Evolutionary conservation across 495 filamentous ascomycete genomes (phyloP).

Genomic region (Xylaria grammica): DNA sequence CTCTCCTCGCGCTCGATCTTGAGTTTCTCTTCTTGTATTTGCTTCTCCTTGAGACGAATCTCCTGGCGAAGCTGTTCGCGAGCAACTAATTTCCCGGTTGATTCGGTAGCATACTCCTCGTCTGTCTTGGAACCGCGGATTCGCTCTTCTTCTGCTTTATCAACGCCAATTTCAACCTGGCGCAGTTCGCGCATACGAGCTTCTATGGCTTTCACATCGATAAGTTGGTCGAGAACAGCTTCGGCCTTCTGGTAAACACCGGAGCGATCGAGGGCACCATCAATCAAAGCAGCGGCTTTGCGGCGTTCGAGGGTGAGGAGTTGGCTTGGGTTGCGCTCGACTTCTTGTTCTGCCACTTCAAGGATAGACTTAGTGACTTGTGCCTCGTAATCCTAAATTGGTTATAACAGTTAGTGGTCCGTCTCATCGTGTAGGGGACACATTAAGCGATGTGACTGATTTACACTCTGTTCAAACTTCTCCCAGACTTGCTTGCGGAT

Average conservation of each 20-base stretch:
- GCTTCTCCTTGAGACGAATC: slow-evolving; percentile 64
- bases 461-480: slow-evolving; percentile 77
- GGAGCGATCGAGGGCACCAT: slow-evolving; percentile 82
- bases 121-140: slow-evolving; percentile 77
- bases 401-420: slow-evolving; percentile 9
- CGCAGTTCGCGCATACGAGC: slow-evolving; percentile 71
- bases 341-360: slow-evolving; percentile 76
- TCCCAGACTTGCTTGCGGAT: slow-evolving; percentile 82
- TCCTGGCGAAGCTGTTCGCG: slow-evolving; percentile 69
- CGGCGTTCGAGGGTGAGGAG: slow-evolving; percentile 77
- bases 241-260: slow-evolving; percentile 80
- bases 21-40: slow-evolving; percentile 70
- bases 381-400: slow-evolving; percentile 65
- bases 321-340: slow-evolving; percentile 74
- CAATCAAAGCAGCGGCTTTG: slow-evolving; percentile 82
- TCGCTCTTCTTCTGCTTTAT: slow-evolving; percentile 70
- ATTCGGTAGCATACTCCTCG: slow-evolving; percentile 76
- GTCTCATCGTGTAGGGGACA: not conserved
- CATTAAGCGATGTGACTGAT: slow-evolving; percentile 30
- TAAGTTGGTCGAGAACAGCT: slow-evolving; percentile 67
- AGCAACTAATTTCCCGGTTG: slow-evolving; percentile 67
- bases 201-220: slow-evolving; percentile 70
- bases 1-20: slow-evolving; percentile 67
- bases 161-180: slow-evolving; percentile 74
- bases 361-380: slow-evolving; percentile 70